These are phyloP conservation scores for Pelargonium myrrhifolium DNA, from an alignment of 441 rosid genomes.

Conservation along the genomic window DNA sequence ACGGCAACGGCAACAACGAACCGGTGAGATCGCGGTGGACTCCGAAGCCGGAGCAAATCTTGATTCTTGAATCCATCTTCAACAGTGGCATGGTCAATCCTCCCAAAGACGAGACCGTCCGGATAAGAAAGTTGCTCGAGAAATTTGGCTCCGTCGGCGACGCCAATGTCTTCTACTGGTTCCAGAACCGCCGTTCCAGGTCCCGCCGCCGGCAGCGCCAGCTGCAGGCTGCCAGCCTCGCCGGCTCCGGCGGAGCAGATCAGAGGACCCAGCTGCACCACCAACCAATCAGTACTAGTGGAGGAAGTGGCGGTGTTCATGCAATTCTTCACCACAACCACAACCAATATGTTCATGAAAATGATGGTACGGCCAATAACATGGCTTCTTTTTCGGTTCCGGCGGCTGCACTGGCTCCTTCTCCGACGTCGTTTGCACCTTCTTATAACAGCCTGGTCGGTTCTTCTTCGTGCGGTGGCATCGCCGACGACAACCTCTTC, in stretches of 20 bases:
- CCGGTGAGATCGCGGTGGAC: conserved; percentile 93
- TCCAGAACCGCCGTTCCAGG: conserved; percentile 92
- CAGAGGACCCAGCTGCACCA: conserved; percentile 10
- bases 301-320: too few species aligned
- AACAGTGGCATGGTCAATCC: conserved; percentile 98
- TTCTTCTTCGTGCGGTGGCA: conserved; percentile 43
- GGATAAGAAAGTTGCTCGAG: conserved; percentile 79
- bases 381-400: not conserved
- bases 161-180: conserved; percentile 98
- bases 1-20: conserved; percentile 29
- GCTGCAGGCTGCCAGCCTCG: conserved; percentile 58
- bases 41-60: conserved; percentile 93
- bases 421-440: not conserved
- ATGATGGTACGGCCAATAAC: not conserved
- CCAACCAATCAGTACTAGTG: not conserved
- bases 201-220: conserved; percentile 93
- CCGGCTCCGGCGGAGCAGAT: conserved; percentile 17
- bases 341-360: not conserved
- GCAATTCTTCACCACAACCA: not conserved
- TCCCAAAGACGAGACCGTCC: conserved; percentile 85
- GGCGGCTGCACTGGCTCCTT: not conserved
- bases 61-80: conserved; percentile 94
- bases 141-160: conserved; percentile 89
- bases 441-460: not conserved
- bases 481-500: conserved; percentile 33